Evolutionary conservation across 2,329 filamentous ascomycete species (phyloP).

Genomic region (Neofusicoccum ribis): DNA sequence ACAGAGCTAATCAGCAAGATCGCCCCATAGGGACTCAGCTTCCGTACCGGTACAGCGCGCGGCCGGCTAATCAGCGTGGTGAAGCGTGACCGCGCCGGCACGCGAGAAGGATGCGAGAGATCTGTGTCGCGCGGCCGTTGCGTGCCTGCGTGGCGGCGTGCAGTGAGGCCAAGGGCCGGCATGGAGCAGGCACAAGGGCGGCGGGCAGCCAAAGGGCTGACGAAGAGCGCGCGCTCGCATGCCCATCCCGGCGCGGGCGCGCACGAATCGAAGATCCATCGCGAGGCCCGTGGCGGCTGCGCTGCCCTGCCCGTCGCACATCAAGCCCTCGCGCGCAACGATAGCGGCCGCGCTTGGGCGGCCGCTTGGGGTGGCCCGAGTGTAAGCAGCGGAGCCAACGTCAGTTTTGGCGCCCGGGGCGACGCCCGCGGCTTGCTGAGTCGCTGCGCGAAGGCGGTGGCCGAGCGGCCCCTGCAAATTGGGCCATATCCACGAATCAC

Average conservation of each 20-base stretch:
- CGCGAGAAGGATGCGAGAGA: constrained; percentile 13
- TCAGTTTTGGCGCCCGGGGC: constrained; percentile 17
- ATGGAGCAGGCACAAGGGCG: not conserved
- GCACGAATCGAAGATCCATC: constrained; percentile 20
- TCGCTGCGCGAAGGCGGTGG: constrained; percentile 14
- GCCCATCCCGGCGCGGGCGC: not conserved
- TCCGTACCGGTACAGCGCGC: not conserved
- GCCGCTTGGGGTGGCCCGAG: constrained; percentile 7
- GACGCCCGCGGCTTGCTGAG: constrained; percentile 15
- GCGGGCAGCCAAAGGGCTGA: constrained; percentile 7
- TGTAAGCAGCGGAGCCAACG: constrained; percentile 15
- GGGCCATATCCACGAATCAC: constrained; percentile 16
- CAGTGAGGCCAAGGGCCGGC: not conserved
- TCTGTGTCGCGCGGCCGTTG: constrained; percentile 16
- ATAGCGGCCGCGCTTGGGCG: constrained; percentile 9
- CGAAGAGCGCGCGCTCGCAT: not conserved
- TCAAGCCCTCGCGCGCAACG: constrained; percentile 14
- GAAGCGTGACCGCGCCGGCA: constrained; percentile 11
- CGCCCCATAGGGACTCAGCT: constrained; percentile 1
- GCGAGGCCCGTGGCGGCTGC: not conserved
- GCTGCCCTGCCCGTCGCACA: constrained; percentile 4
- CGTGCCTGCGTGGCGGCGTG: constrained; percentile 17
- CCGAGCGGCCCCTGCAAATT: constrained; percentile 16
- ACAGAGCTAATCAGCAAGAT: constrained; percentile 16
- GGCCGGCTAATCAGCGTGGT: constrained; percentile 2